A percentile compares a stretch with the other conserved stretches of the same genome.
phyloP scores from a whole-genome alignment of 805 yeast genomes.

The Wickerhamomyces queroliae region DNA sequence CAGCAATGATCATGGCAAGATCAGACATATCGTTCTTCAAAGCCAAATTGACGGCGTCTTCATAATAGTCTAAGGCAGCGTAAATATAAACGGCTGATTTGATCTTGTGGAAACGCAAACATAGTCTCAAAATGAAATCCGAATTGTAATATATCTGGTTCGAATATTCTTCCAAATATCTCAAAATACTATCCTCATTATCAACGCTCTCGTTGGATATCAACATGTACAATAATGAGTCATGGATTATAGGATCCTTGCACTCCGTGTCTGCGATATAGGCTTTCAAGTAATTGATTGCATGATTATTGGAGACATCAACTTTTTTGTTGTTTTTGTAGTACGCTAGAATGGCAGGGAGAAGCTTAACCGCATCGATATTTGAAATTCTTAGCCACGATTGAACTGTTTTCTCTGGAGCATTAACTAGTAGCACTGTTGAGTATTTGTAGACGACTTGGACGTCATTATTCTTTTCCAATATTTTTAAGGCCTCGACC shows the following conservation, averaged over 20 bases:
- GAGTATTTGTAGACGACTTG: constrained; percentile 60
- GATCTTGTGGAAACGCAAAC: constrained; percentile 51
- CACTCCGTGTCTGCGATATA: constrained; percentile 40
- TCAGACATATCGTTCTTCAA: constrained; percentile 53
- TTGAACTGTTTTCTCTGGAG: constrained; percentile 65
- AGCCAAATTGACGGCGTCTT: constrained; percentile 77
- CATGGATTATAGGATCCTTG: constrained; percentile 51
- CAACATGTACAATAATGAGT: constrained; percentile 63
- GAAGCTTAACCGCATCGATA: constrained; percentile 55
- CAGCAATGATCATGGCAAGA: constrained; percentile 53
- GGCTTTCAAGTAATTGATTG: constrained; percentile 56
- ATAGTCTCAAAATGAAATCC: constrained; percentile 70
- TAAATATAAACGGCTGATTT: constrained; percentile 72
- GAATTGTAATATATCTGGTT: constrained; percentile 48
- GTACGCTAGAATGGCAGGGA: constrained; percentile 74
- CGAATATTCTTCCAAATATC: constrained; percentile 40
- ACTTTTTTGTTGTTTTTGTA: constrained; percentile 41
- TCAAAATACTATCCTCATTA: constrained; percentile 43
- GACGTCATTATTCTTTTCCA: constrained; percentile 42
- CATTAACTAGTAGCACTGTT: constrained; percentile 58
- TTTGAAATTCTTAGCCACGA: constrained; percentile 63
- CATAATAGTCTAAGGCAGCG: constrained; percentile 60
- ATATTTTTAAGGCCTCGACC: constrained; percentile 59
- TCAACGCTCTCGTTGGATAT: constrained; percentile 30
- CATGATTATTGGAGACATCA: constrained; percentile 48